Percentiles rank a stretch among this genome's conserved stretches.
Conservation (phyloP, 345 rosid species). For the Euphorbia tirucalli region DNA sequence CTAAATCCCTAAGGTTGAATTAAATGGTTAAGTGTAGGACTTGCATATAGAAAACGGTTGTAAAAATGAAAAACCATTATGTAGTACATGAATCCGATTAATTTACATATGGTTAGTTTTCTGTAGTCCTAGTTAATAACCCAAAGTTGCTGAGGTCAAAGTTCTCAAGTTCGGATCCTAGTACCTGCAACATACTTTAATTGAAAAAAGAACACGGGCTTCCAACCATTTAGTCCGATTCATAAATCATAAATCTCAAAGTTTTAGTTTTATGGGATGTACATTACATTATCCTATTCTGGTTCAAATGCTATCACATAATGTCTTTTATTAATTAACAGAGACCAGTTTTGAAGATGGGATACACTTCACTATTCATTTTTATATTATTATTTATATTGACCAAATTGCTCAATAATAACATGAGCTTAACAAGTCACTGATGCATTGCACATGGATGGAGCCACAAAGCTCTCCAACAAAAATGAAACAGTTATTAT, state of each 20-base stretch:
- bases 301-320: not conserved
- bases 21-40: too few relatives aligned
- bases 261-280: not conserved
- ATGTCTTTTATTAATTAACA: not conserved
- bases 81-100: too few relatives aligned
- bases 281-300: not conserved
- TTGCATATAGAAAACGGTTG: too few relatives aligned
- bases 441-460: conserved; percentile 33
- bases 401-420: conserved; percentile 23
- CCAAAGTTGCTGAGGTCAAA: too few relatives aligned
- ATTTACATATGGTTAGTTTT: too few relatives aligned
- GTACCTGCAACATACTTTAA: too few relatives aligned
- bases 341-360: conserved; percentile 25
- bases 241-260: not conserved
- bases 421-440: conserved; percentile 16
- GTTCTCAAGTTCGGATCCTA: too few relatives aligned
- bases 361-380: conserved; percentile 22
- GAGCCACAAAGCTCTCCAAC: conserved; percentile 9
- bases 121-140: too few relatives aligned
- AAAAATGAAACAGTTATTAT: conserved; percentile 3
- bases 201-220: too few relatives aligned
- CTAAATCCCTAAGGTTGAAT: not conserved
- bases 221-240: not conserved
- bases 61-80: too few relatives aligned
- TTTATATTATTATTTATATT: conserved; percentile 19